A percentile compares a stretch with the other conserved stretches of the same genome.
These are phyloP conservation scores for Sedum album DNA, from an alignment of 164 flowering plant genomes.

Conservation along the genomic window DNA sequence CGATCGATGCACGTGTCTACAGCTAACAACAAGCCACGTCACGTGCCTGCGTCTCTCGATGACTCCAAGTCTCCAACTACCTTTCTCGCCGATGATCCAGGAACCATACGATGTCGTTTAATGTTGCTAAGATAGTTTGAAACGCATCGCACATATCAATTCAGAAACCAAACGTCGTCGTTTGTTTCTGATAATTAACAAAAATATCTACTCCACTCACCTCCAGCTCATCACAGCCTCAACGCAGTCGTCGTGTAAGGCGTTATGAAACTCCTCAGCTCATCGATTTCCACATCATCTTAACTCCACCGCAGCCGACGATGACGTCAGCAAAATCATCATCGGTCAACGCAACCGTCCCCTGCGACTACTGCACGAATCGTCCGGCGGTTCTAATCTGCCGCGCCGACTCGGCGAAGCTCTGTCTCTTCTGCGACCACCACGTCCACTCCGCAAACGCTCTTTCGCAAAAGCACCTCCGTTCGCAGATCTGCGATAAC, in stretches of 20 bases:
- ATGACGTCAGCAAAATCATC: neutral
- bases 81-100: neutral
- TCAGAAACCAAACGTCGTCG: too few species aligned
- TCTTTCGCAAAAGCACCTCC: slow-evolving; percentile 47
- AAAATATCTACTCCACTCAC: neutral
- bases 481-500: slow-evolving; percentile 61
- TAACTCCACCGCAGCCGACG: neutral
- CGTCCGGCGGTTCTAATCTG: slow-evolving; percentile 56
- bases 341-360: slow-evolving; percentile 11
- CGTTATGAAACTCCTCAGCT: neutral
- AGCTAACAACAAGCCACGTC: neutral
- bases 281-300: neutral
- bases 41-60: neutral
- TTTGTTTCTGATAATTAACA: too few species aligned
- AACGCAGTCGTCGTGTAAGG: neutral
- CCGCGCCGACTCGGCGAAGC: slow-evolving; percentile 77
- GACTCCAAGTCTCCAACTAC: neutral
- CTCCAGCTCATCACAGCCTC: neutral
- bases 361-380: slow-evolving; percentile 64
- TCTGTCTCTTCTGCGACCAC: slow-evolving; percentile 57
- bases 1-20: neutral
- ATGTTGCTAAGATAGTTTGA: too few species aligned
- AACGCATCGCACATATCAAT: too few species aligned
- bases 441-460: slow-evolving; percentile 72
- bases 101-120: too few species aligned